Base-by-base conservation (phyloP, 495 filamentous ascomycete genomes). In the Penicillium atrosanguineum region DNA sequence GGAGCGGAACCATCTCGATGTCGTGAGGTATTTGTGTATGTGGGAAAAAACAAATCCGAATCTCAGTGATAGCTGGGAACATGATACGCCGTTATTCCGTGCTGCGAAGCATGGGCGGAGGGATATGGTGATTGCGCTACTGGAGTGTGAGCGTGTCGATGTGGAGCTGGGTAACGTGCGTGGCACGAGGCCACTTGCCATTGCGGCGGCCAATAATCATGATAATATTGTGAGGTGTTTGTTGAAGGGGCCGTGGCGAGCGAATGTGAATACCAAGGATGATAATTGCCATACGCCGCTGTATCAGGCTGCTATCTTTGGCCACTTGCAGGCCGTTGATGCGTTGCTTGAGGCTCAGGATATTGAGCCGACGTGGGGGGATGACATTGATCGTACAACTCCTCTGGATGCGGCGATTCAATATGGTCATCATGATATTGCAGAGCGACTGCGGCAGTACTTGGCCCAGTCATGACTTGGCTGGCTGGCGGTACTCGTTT, bases 1-100 rank as follows among this genome's bases (percentile, higher is more conserved):
- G 4, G 54, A 57, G 11, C 40, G 53, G 4, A 49, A 52, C 2
- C 48, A 52, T 11, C 21, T 56, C n/a, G 56, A 55, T 2, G 54
- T 65, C 23, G 60, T 61, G 6, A 23, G 48, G 38, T 57, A 50
- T 14, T 31, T 65, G 14, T 29, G 62, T 12, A 15, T 11, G 3
- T 65, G 63, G 63, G 46, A 56, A n/a, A 53, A 47, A 26, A 63
- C 60, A 1, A 48, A 65, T 44, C 63, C 63, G 15, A 65, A 65
- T 47, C 20, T 63, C 7, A 47, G 59, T 4, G 58, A 62, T 23
- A 41, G 39, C 15, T 65, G 63, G 63, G 46, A 51, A 45, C 55
- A 50, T 15, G 52, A 59, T 19, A 59, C 60, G 5, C 63, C 65
- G 6, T 41, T 68, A 37, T 61, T 63, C 26, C 39, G 42, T 6